phyloP scores from a whole-genome alignment of 2,329 filamentous ascomycete genomes.

The Penicillium sumatraense region DNA sequence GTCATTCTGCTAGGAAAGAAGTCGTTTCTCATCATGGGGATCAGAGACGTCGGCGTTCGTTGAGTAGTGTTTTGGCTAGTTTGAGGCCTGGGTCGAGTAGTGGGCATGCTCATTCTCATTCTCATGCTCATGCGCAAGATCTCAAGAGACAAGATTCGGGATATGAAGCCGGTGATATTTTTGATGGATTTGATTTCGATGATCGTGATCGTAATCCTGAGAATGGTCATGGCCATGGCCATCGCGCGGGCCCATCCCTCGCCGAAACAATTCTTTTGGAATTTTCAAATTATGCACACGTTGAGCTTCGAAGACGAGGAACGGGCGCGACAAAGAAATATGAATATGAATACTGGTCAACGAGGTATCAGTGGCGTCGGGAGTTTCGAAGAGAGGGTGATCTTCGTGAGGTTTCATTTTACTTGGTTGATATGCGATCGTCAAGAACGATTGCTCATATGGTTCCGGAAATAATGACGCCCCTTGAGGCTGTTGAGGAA shows the following conservation, averaged over 20 bases:
- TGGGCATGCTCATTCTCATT: slow-evolving; percentile 25
- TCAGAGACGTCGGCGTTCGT: slow-evolving; percentile 61
- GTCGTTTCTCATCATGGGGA: slow-evolving; percentile 55
- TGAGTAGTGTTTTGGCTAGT: slow-evolving; percentile 63
- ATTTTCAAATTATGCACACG: slow-evolving; percentile 95
- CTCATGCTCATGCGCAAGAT: slow-evolving; percentile 46
- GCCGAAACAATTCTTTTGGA: slow-evolving; percentile 86
- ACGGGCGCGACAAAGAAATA: slow-evolving; percentile 74
- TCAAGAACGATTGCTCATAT: slow-evolving; percentile 78
- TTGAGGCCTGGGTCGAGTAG: slow-evolving; percentile 60
- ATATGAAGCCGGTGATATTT: slow-evolving; percentile 56
- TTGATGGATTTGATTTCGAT: background rate
- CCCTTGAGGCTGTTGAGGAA: slow-evolving; percentile 72
- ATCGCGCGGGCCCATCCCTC: slow-evolving; percentile 44
- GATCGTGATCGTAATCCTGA: background rate
- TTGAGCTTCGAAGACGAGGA: slow-evolving; percentile 76
- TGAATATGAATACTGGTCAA: slow-evolving; percentile 93
- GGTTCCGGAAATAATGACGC: slow-evolving; percentile 76
- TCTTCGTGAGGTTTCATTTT: slow-evolving; percentile 71
- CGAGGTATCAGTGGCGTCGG: slow-evolving; percentile 82
- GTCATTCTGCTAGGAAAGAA: slow-evolving; percentile 73
- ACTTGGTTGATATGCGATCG: slow-evolving; percentile 72
- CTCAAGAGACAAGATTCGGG: slow-evolving; percentile 64
- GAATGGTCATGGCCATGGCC: background rate
- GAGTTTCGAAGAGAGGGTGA: slow-evolving; percentile 69